phyloP scores from a whole-genome alignment of 2,329 filamentous ascomycete genomes.

The Colletotrichum higginsianum region DNA sequence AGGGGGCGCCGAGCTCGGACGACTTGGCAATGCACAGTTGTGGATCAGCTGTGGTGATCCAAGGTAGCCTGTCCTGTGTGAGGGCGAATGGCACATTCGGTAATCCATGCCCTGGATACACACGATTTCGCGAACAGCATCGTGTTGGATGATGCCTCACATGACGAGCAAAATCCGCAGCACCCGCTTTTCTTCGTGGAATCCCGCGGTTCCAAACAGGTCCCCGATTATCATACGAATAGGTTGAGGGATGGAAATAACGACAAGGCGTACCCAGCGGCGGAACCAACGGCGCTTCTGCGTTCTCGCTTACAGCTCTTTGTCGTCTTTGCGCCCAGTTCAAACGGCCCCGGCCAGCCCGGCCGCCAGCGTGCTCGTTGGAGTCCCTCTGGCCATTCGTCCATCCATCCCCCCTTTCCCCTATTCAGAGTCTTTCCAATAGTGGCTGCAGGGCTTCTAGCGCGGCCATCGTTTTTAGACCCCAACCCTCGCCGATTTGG shows the following conservation, averaged over 20 bases:
- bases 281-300: constrained; percentile 19
- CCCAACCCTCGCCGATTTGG: constrained; percentile 24
- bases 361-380: constrained; percentile 19
- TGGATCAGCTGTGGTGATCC: constrained; percentile 30
- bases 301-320: constrained; percentile 5
- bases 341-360: neutral
- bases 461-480: constrained; percentile 12
- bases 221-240: constrained; percentile 3
- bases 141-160: constrained; percentile 40
- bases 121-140: constrained; percentile 30
- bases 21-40: constrained; percentile 36
- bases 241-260: neutral
- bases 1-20: constrained; percentile 17
- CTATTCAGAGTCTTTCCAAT: constrained; percentile 33
- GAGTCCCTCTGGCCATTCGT: neutral
- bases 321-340: neutral
- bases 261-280: constrained; percentile 19
- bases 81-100: constrained; percentile 10
- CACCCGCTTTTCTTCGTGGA: constrained; percentile 35
- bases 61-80: constrained; percentile 18
- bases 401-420: constrained; percentile 13
- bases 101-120: constrained; percentile 25
- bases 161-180: constrained; percentile 40
- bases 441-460: constrained; percentile 38
- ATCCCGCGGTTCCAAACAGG: constrained; percentile 22